phyloP scores from a whole-genome alignment of 2,329 filamentous ascomycete species.

The Aspergillus floridensis region DNA sequence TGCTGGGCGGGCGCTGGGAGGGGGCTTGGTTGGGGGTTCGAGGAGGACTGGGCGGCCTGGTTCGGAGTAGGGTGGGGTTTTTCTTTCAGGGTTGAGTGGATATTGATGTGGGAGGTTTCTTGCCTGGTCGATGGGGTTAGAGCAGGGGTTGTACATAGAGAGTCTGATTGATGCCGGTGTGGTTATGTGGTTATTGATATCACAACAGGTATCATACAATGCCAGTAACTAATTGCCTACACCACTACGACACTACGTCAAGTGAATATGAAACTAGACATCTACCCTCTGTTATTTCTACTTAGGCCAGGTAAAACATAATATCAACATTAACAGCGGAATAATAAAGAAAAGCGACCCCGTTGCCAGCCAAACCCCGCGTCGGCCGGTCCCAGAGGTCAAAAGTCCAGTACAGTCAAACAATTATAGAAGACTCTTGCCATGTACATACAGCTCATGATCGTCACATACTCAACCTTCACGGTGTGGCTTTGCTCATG shows the following conservation, averaged over 20 bases:
- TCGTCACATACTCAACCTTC: conserved; percentile 14
- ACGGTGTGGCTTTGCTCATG: conserved; percentile 75
- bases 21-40: conserved; percentile 11
- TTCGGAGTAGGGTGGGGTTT: not conserved
- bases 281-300: not conserved
- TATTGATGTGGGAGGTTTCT: not conserved
- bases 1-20: too few species aligned
- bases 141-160: too few species aligned
- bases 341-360: conserved; percentile 3
- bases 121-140: too few species aligned
- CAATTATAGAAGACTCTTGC: conserved; percentile 2
- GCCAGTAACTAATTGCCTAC: too few species aligned
- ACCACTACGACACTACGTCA: too few species aligned
- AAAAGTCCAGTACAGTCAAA: conserved; percentile 2
- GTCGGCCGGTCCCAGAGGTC: not conserved
- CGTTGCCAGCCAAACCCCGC: not conserved
- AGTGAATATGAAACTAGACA: not conserved
- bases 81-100: not conserved
- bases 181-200: too few species aligned
- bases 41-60: not conserved
- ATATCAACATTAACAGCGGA: conserved; percentile 19
- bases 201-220: too few species aligned
- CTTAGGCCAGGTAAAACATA: conserved; percentile 8
- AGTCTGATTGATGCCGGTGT: too few species aligned
- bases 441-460: conserved; percentile 15